These are phyloP conservation scores for Coemansia sp. DNA, from an alignment of 192 early-diverging fungal species.

Conservation along the genomic window DNA sequence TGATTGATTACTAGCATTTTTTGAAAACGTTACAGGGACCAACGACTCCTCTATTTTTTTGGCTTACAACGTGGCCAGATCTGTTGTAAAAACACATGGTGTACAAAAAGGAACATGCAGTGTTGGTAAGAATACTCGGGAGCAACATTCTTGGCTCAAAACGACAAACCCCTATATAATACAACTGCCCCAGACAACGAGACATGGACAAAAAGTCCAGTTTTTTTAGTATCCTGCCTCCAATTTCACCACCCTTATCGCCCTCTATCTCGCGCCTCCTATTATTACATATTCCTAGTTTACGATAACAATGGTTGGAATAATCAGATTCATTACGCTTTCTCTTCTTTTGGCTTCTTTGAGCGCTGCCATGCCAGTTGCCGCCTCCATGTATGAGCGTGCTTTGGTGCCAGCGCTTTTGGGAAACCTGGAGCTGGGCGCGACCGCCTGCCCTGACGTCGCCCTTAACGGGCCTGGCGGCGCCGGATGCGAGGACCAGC, in stretches of 20 bases:
- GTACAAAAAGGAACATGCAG: background rate
- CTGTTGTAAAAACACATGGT: background rate
- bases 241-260: background rate
- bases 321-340: constrained; percentile 20
- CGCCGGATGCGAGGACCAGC: constrained; percentile 18
- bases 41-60: background rate
- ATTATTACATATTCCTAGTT: background rate
- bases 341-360: constrained; percentile 10
- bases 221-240: background rate
- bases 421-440: constrained; percentile 36
- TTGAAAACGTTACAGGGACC: constrained; percentile 6
- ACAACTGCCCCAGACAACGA: background rate
- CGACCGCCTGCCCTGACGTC: constrained; percentile 44
- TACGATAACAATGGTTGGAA: constrained; percentile 22
- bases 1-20: background rate
- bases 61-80: background rate
- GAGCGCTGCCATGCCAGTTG: constrained; percentile 10
- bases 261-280: background rate
- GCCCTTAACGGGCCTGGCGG: constrained; percentile 28
- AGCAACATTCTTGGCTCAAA: background rate
- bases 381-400: constrained; percentile 13
- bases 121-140: background rate
- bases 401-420: constrained; percentile 43
- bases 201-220: background rate
- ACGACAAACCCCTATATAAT: background rate